A percentile compares a stretch with the other conserved stretches of the same genome.
phyloP scores from a whole-genome alignment of 2,329 filamentous ascomycete genomes.

The Phialophora chinensis region DNA sequence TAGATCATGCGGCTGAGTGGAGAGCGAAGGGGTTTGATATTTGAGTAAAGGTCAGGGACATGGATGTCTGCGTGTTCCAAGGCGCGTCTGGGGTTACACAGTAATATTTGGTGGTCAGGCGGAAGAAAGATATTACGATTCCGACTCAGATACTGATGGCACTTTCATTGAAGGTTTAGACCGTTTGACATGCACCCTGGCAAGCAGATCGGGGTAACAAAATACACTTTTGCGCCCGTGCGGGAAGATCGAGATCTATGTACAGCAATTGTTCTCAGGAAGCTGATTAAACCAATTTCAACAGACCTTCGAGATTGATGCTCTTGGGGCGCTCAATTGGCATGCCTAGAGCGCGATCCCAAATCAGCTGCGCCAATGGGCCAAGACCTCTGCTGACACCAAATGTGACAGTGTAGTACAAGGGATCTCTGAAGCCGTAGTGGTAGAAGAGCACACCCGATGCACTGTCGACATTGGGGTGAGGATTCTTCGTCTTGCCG shows the following conservation, averaged over 20 bases:
- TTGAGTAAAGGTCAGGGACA: not conserved
- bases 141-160: no score
- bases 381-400: slow-evolving; percentile 75
- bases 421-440: slow-evolving; percentile 95
- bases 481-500: slow-evolving; percentile 98
- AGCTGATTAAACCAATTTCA: slow-evolving; percentile 62
- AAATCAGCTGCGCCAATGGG: slow-evolving; percentile 90
- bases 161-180: not conserved
- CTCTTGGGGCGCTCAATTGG: slow-evolving; percentile 98
- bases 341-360: slow-evolving; percentile 90
- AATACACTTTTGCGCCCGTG: slow-evolving; percentile 14
- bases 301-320: slow-evolving; percentile 86
- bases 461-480: slow-evolving; percentile 93
- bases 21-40: not conserved
- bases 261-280: slow-evolving; percentile 21
- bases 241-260: slow-evolving; percentile 24
- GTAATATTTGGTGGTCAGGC: not conserved
- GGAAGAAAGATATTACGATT: not conserved
- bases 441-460: slow-evolving; percentile 97
- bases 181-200: not conserved
- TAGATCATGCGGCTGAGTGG: not conserved
- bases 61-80: not conserved
- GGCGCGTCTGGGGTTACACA: no score
- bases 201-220: not conserved
- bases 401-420: slow-evolving; percentile 84